Evolutionary conservation across 495 filamentous ascomycete species (phyloP).

Genomic region (Penicillium roqueforti): DNA sequence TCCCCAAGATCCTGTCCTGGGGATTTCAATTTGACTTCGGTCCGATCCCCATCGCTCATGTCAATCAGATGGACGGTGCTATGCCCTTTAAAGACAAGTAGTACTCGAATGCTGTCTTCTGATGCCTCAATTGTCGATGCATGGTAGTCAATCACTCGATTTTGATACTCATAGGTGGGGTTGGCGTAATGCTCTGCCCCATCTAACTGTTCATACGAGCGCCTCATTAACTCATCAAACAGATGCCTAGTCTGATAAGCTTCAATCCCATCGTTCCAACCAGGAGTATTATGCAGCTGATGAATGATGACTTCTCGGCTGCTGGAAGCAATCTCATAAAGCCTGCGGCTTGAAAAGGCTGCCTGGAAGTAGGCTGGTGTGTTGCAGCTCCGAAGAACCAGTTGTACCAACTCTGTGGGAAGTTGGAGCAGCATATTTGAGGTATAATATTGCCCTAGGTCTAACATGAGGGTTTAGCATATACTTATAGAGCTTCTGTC

Average conservation of each 20-base stretch:
- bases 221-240: conserved; percentile 24
- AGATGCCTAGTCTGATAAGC: conserved; percentile 21
- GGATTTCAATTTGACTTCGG: conserved; percentile 9
- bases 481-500: not conserved
- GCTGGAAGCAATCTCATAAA: conserved; percentile 85
- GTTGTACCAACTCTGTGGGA: conserved; percentile 40
- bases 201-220: conserved; percentile 27
- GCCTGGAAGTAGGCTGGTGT: conserved; percentile 34
- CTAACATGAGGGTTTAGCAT: not conserved
- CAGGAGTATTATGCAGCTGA: conserved; percentile 36
- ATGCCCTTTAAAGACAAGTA: conserved; percentile 29
- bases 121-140: conserved; percentile 26
- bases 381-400: conserved; percentile 33
- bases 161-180: conserved; percentile 24
- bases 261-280: conserved; percentile 13
- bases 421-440: conserved; percentile 32
- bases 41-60: conserved; percentile 15
- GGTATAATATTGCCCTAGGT: too few relatives aligned
- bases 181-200: conserved; percentile 29
- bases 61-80: conserved; percentile 27
- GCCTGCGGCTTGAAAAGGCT: conserved; percentile 31
- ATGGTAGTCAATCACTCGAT: conserved; percentile 22
- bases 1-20: conserved; percentile 26
- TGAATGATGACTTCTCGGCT: conserved; percentile 45
- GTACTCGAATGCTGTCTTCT: conserved; percentile 6